Conservation (phyloP, 1,284 basidiomycete genomes). For the Irpex rosettiformis region DNA sequence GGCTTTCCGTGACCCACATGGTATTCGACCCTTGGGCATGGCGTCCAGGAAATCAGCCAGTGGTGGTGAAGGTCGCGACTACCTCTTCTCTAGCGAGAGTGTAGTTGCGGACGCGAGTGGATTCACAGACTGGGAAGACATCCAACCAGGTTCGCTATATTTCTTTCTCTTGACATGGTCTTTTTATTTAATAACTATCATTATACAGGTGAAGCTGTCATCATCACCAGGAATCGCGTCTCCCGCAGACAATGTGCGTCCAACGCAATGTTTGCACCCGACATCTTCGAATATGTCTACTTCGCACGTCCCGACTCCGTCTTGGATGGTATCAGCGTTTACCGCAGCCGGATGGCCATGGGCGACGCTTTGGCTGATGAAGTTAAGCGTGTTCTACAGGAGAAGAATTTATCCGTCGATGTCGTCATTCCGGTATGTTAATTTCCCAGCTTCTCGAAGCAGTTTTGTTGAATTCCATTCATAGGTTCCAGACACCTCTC, state of each 20-base stretch:
- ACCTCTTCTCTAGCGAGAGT: slow-evolving; percentile 93
- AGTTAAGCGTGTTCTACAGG: slow-evolving; percentile 72
- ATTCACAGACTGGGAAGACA: slow-evolving; percentile 91
- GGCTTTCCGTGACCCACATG: slow-evolving; percentile 98
- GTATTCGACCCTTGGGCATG: slow-evolving; percentile 91
- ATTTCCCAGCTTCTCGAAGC: slow-evolving; percentile 1
- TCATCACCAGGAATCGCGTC: slow-evolving; percentile 82
- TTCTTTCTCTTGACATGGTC: neutral
- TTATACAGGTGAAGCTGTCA: slow-evolving; percentile 82
- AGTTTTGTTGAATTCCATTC: slow-evolving; percentile 7
- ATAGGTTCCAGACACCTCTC: slow-evolving; percentile 93
- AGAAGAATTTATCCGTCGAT: slow-evolving; percentile 74
- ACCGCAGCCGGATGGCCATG: slow-evolving; percentile 99
- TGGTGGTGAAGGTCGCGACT: slow-evolving; percentile 64
- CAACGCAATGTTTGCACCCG: slow-evolving; percentile 84
- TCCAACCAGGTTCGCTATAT: slow-evolving; percentile 67
- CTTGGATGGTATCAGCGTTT: slow-evolving; percentile 96
- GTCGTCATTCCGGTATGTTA: slow-evolving; percentile 90
- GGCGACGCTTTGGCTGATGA: slow-evolving; percentile 93
- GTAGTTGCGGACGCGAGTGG: slow-evolving; percentile 94
- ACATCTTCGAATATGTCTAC: slow-evolving; percentile 99
- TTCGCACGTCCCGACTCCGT: slow-evolving; percentile 98
- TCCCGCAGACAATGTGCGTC: slow-evolving; percentile 71
- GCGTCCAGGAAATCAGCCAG: slow-evolving; percentile 54
- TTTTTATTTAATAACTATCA: no score